Percentiles rank a stretch among this genome's conserved stretches.
phyloP scores from a whole-genome alignment of 805 yeast species.

The Spathaspora boniae region DNA sequence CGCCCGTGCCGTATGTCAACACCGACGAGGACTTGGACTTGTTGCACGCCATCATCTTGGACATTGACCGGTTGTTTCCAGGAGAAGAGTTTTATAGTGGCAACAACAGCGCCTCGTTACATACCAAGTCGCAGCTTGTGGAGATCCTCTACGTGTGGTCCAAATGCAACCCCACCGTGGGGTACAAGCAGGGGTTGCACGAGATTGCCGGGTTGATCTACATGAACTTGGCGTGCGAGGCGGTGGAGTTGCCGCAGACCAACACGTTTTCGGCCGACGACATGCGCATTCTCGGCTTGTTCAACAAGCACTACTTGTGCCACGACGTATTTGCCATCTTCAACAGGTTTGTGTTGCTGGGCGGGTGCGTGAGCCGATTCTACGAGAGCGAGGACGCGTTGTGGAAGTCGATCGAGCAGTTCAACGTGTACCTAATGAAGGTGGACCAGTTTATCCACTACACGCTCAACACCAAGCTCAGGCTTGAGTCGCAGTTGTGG shows the following conservation, averaged over 20 bases:
- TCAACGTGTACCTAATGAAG: slow-evolving; percentile 46
- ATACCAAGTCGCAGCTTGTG: slow-evolving; percentile 29
- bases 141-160: slow-evolving; percentile 48
- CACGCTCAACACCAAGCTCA: slow-evolving; percentile 38
- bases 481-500: slow-evolving; percentile 53
- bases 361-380: slow-evolving; percentile 35
- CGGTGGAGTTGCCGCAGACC: slow-evolving; percentile 24
- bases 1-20: slow-evolving; percentile 1
- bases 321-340: slow-evolving; percentile 46
- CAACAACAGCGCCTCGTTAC: slow-evolving; percentile 13
- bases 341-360: slow-evolving; percentile 38
- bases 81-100: slow-evolving; percentile 33
- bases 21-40: slow-evolving; percentile 33
- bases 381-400: slow-evolving; percentile 41
- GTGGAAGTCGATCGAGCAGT: slow-evolving; percentile 44
- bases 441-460: slow-evolving; percentile 48
- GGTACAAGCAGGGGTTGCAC: slow-evolving; percentile 56
- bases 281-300: slow-evolving; percentile 33
- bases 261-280: slow-evolving; percentile 27
- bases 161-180: slow-evolving; percentile 43
- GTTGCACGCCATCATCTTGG: slow-evolving; percentile 43
- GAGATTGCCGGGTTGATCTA: slow-evolving; percentile 50
- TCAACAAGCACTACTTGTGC: slow-evolving; percentile 32
- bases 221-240: slow-evolving; percentile 36
- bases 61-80: slow-evolving; percentile 52